phyloP scores from a whole-genome alignment of 2,329 filamentous ascomycete species.

The Conoideocrella luteorostrata region DNA sequence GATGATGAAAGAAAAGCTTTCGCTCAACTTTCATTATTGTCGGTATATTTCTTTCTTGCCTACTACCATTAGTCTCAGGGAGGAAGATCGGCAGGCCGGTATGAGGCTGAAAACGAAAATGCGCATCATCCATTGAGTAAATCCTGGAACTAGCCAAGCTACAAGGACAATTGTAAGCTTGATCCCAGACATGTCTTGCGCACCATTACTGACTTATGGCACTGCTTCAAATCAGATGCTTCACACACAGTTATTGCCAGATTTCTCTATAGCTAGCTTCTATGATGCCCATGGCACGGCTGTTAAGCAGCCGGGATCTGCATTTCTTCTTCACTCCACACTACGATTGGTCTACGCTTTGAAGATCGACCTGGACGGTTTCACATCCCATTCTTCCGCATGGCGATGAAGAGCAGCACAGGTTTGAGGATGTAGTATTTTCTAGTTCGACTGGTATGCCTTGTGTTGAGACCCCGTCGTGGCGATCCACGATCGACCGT shows the following conservation, averaged over 20 bases:
- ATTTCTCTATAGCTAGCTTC: neutral
- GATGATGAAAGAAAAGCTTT: too few species aligned
- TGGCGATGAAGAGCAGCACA: constrained; percentile 10
- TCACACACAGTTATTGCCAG: neutral
- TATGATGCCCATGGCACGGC: neutral
- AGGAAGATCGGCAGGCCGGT: constrained; percentile 8
- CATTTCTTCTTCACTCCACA: constrained; percentile 3
- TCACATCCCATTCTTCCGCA: constrained; percentile 17
- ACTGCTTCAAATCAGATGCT: constrained; percentile 1
- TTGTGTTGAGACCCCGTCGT: constrained; percentile 9
- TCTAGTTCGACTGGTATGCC: constrained; percentile 17
- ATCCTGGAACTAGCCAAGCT: neutral
- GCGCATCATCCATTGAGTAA: neutral
- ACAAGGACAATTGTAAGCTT: constrained; percentile 3
- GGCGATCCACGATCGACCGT: constrained; percentile 12
- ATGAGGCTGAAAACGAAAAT: constrained; percentile 5
- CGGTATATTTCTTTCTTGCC: too few species aligned
- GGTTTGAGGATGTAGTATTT: constrained; percentile 3
- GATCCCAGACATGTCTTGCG: constrained; percentile 16
- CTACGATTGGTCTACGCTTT: constrained; percentile 1
- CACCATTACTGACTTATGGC: constrained; percentile 7
- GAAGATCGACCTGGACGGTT: neutral
- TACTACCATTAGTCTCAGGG: constrained; percentile 1
- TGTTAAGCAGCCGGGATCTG: constrained; percentile 3
- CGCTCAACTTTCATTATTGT: too few species aligned